A percentile compares a stretch with the other conserved stretches of the same genome.
These are phyloP conservation scores for Lepidopterella palustris DNA, from an alignment of 495 filamentous ascomycete genomes.

Conservation along the genomic window DNA sequence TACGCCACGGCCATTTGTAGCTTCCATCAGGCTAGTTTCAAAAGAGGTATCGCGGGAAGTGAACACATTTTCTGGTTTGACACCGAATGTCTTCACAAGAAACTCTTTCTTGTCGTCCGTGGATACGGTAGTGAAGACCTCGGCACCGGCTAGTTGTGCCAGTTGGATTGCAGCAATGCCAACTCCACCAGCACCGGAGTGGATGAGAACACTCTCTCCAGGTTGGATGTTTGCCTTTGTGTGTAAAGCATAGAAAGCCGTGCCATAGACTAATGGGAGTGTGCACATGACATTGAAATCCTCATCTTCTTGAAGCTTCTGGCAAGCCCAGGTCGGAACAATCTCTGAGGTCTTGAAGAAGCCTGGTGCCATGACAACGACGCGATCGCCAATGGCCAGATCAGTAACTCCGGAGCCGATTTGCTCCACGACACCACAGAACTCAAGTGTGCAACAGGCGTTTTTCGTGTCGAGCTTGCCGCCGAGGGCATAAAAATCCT, in stretches of 20 bases:
- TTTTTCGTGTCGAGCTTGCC: neutral
- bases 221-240: slow-evolving; percentile 30
- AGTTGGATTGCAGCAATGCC: slow-evolving; percentile 2
- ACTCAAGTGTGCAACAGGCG: neutral
- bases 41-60: neutral
- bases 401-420: slow-evolving; percentile 5
- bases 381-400: slow-evolving; percentile 37
- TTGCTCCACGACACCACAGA: neutral
- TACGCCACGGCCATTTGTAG: slow-evolving; percentile 2
- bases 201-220: slow-evolving; percentile 23
- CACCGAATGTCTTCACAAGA: neutral
- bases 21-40: neutral
- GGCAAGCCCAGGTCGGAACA: slow-evolving; percentile 26
- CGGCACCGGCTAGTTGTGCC: neutral
- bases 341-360: slow-evolving; percentile 37
- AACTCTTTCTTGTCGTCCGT: slow-evolving; percentile 1
- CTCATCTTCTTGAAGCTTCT: slow-evolving; percentile 42
- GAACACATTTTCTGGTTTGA: neutral
- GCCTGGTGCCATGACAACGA: slow-evolving; percentile 35
- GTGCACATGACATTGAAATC: slow-evolving; percentile 49
- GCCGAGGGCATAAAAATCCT: slow-evolving; percentile 7
- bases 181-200: slow-evolving; percentile 2
- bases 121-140: neutral
- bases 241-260: slow-evolving; percentile 51
- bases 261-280: slow-evolving; percentile 50